phyloP scores from a whole-genome alignment of 352 stramenopile genomes.

The Phytopythium litorale region DNA sequence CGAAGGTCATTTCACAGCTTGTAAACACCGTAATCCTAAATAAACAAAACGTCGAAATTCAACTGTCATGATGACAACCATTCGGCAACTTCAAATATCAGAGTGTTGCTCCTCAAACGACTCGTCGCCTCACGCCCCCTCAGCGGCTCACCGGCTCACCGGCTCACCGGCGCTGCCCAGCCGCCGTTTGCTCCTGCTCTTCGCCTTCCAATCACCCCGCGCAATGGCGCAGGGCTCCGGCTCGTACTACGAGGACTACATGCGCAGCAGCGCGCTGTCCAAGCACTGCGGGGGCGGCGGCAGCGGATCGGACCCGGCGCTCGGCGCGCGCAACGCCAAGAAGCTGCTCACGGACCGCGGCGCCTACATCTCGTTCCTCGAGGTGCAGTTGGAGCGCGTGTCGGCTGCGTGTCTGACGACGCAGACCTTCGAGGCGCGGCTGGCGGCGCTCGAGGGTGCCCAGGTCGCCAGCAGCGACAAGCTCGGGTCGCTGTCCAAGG shows the following conservation, averaged over 20 bases:
- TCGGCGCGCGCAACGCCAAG: constrained; percentile 37
- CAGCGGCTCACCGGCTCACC: no score
- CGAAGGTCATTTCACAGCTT: no score
- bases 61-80: neutral
- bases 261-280: constrained; percentile 66
- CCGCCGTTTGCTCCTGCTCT: neutral
- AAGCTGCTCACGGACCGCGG: constrained; percentile 80
- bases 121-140: neutral
- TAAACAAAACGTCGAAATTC: neutral
- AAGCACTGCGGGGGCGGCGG: constrained; percentile 45
- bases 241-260: constrained; percentile 84
- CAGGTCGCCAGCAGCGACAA: constrained; percentile 49
- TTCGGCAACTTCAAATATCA: neutral
- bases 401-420: constrained; percentile 72
- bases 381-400: constrained; percentile 85
- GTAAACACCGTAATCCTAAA: neutral
- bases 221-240: constrained; percentile 28
- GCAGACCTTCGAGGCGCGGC: constrained; percentile 63
- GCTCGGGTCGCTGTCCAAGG: constrained; percentile 59
- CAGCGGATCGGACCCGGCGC: constrained; percentile 1
- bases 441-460: constrained; percentile 46
- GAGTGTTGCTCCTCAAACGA: neutral
- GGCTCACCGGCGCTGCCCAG: no score
- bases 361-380: constrained; percentile 87
- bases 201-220: neutral